These are phyloP conservation scores for Colletotrichum eremochloae DNA, from an alignment of 2,329 filamentous ascomycete genomes.

Conservation along the genomic window DNA sequence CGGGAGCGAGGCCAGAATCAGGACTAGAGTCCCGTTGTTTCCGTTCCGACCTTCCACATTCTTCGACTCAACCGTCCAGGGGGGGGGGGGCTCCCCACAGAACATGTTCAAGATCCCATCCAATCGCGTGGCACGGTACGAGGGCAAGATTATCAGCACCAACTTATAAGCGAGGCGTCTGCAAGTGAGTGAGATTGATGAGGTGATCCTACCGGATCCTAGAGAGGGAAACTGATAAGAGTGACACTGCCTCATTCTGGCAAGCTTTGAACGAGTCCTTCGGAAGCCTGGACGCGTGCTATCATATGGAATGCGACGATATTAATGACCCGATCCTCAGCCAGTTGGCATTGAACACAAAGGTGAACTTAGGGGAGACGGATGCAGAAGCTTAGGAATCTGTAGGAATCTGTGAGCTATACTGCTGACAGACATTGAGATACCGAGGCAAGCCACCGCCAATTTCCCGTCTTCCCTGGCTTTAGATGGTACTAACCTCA, in stretches of 20 bases:
- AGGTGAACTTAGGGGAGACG: constrained; percentile 20
- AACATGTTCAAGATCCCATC: constrained; percentile 10
- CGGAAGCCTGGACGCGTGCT: constrained; percentile 61
- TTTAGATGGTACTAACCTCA: constrained; percentile 42
- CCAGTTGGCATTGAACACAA: constrained; percentile 51
- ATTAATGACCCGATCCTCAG: constrained; percentile 55
- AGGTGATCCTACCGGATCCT: background rate
- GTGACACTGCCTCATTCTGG: constrained; percentile 73
- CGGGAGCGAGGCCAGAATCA: constrained; percentile 14
- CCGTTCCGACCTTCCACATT: constrained; percentile 36
- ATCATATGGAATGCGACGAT: constrained; percentile 55
- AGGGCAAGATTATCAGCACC: background rate
- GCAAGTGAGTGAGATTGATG: background rate
- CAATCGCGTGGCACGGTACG: background rate
- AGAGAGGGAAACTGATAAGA: constrained; percentile 55
- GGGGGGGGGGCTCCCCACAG: constrained; percentile 8
- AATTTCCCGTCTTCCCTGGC: constrained; percentile 36
- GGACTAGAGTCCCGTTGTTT: constrained; percentile 10
- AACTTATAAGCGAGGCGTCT: background rate
- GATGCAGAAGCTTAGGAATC: too few relatives aligned
- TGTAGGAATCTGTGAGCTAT: background rate
- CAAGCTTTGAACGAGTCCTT: constrained; percentile 64
- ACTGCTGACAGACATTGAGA: background rate
- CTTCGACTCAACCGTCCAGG: constrained; percentile 4
- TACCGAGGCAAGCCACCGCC: constrained; percentile 5